These are phyloP conservation scores for Picea abies DNA, from an alignment of 83 land plant genomes.

Conservation along the genomic window DNA sequence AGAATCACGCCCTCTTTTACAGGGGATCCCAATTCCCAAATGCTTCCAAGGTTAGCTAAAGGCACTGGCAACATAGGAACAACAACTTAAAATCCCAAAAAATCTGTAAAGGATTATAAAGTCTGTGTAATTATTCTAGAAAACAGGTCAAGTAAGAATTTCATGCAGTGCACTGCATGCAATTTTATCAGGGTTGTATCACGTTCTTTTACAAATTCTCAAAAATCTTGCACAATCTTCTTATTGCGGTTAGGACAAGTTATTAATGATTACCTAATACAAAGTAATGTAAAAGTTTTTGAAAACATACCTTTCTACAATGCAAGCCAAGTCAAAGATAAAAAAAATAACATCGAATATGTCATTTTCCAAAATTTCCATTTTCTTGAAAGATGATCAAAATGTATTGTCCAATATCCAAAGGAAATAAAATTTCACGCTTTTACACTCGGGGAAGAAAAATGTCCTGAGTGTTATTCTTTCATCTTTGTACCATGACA, in stretches of 20 bases:
- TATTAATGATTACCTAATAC: not conserved
- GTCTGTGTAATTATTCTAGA: not conserved
- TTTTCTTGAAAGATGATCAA: slow-evolving; percentile 4
- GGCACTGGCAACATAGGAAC: not conserved
- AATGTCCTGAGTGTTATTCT: no score
- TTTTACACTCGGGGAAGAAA: not conserved
- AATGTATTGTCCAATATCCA: not conserved
- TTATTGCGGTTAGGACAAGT: not conserved
- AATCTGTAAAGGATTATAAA: not conserved
- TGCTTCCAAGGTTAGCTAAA: not conserved
- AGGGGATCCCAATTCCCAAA: not conserved
- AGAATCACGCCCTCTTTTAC: not conserved
- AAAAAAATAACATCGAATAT: not conserved
- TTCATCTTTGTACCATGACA: no score
- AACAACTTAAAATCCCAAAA: not conserved
- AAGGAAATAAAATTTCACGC: not conserved
- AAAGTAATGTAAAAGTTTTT: not conserved
- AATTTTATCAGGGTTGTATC: not conserved
- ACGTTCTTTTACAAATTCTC: not conserved
- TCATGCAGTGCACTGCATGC: not conserved
- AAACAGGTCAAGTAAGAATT: not conserved
- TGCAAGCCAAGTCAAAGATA: not conserved
- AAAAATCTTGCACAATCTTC: not conserved
- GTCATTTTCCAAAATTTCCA: not conserved
- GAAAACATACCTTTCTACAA: not conserved